Base-by-base conservation (phyloP, 73 alveolate genomes). In the Paramecium biaurelia region DNA sequence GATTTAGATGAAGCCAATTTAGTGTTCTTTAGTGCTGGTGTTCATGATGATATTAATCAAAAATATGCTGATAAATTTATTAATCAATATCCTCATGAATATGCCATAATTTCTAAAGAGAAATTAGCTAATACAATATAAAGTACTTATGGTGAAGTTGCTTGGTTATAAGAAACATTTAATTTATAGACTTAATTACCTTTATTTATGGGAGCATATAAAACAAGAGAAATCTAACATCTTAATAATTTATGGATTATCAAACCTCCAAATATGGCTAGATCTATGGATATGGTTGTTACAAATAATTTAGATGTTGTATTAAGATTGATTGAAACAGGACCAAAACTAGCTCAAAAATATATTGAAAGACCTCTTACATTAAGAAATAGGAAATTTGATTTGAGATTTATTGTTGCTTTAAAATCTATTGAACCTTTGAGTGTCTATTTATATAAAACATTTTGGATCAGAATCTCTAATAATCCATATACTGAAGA, bases 331-430 rank as follows among this genome's bases (percentile, higher is more conserved):
- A 85, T 96, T 28, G 99, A 98, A 86, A 97, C 99, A 23, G 99
- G 99, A n/a, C 99, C 99, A 4, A 95, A 97, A 93, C 92, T 98
- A 18, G 97, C 98, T 24, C 95, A 98, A 85, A 98, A 97, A 86
- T 98, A 98, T 85, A 88, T 97, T 85, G 82, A 92, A 45, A 89
- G 93, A n/a, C 99, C 99, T 20, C 70, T 95, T 6, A 57, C 92
- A 11, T 84, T 94, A 59, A 89, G 95, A 67, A 93, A 93, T 26
- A 96, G 93, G 84, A 98, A 98, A 92, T 92, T 96, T 57, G 99
- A 98, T 90, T 74, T 98, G 86, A 92, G 99, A 88, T 97, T 95
- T 76, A 96, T 98, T 28, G 99, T 97, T 35, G 95, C 98, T 10
- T 94, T 98, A 8, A 94, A 96, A 88, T 93, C 96, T 11, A 85